Evolutionary conservation across 192 early-diverging fungal species (phyloP).

Genomic region (Coemansia sp.): DNA sequence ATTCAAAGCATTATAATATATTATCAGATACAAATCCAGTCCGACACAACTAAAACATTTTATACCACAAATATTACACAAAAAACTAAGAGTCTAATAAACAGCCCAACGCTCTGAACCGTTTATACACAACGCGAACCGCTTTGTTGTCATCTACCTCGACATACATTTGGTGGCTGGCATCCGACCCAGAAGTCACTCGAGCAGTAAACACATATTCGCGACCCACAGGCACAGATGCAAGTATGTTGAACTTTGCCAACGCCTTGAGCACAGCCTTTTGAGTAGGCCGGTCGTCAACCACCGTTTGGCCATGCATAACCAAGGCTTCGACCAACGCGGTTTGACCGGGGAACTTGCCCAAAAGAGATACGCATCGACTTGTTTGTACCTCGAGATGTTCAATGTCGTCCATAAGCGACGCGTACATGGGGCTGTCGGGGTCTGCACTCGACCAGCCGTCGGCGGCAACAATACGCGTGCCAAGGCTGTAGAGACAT

Average conservation of each 20-base stretch:
- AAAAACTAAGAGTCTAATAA: background rate
- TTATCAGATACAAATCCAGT: too few relatives aligned
- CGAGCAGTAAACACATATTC: conserved; percentile 37
- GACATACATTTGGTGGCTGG: conserved; percentile 40
- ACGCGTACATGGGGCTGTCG: conserved; percentile 40
- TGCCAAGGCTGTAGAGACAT: conserved; percentile 19
- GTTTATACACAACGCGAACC: conserved; percentile 27
- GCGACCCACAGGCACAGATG: conserved; percentile 19
- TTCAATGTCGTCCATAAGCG: conserved; percentile 44
- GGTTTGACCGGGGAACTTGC: conserved; percentile 49
- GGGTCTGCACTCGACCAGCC: conserved; percentile 34
- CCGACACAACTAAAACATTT: background rate
- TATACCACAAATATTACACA: background rate
- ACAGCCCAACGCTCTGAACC: background rate
- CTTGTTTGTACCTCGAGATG: conserved; percentile 44
- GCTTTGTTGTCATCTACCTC: conserved; percentile 32
- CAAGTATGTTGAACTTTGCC: conserved; percentile 31
- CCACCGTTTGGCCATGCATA: conserved; percentile 22
- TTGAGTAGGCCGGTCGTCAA: conserved; percentile 35
- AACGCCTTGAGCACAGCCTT: conserved; percentile 42
- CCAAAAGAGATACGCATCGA: conserved; percentile 42
- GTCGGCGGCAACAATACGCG: conserved; percentile 20
- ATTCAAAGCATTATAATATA: too few relatives aligned
- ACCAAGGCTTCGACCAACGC: conserved; percentile 36
- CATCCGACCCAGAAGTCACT: background rate